Evolutionary conservation across 148 eudicot genomes (phyloP).

Genomic region (Euryodendron excelsum): DNA sequence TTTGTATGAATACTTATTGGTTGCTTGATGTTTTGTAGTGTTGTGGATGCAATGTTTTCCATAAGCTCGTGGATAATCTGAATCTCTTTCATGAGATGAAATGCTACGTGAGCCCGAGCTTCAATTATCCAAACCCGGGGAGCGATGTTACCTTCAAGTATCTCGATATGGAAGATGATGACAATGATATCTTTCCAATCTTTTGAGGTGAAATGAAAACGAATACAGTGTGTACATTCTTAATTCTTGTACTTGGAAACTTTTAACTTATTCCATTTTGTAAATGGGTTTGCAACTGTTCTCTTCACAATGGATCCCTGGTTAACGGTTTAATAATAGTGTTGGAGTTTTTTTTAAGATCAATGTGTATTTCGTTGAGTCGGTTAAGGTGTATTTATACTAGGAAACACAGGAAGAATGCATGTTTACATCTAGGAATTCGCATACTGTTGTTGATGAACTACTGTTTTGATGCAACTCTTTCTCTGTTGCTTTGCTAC

Average conservation of each 20-base stretch:
- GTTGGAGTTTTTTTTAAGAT: background rate
- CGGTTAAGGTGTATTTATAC: no score
- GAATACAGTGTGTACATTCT: constrained; percentile 21
- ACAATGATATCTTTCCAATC: constrained; percentile 49
- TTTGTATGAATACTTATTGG: background rate
- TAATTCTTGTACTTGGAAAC: background rate
- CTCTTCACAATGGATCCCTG: background rate
- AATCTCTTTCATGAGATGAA: constrained; percentile 92
- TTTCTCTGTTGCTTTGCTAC: no score
- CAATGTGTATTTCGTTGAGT: no score
- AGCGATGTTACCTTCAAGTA: constrained; percentile 51
- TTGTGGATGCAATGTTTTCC: constrained; percentile 93
- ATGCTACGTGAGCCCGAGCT: constrained; percentile 81
- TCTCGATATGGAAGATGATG: constrained; percentile 53
- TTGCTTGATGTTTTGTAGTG: constrained; percentile 42
- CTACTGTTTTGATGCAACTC: no score
- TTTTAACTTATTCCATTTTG: constrained; percentile 14
- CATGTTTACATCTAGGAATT: no score
- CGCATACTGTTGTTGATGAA: no score
- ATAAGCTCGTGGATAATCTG: constrained; percentile 93
- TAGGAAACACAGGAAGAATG: no score
- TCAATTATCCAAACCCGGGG: constrained; percentile 51
- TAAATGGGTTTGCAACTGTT: constrained; percentile 21
- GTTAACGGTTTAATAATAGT: background rate
- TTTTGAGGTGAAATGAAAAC: constrained; percentile 22